Percentiles rank a stretch among this genome's conserved stretches.
These are phyloP conservation scores for Boletus insuetus DNA, from an alignment of 768 basidiomycete species.

Conservation along the genomic window DNA sequence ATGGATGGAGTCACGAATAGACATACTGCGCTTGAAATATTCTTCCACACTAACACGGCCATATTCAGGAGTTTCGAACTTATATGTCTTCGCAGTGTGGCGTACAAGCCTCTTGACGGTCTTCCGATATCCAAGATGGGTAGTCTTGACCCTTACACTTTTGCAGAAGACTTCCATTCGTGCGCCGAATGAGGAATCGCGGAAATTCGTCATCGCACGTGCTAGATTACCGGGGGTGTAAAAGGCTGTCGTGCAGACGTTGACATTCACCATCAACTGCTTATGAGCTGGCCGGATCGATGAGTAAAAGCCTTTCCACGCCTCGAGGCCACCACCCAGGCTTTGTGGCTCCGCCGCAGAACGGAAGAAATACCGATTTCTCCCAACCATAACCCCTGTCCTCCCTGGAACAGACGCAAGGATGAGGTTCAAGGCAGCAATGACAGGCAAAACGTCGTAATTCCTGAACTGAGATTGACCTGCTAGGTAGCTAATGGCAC, in stretches of 20 bases:
- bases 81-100: slow-evolving; percentile 37
- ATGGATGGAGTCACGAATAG: neutral
- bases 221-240: slow-evolving; percentile 44
- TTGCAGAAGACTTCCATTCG: slow-evolving; percentile 59
- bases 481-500: slow-evolving; percentile 39
- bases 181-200: slow-evolving; percentile 54
- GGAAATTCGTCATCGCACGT: slow-evolving; percentile 40
- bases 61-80: slow-evolving; percentile 40
- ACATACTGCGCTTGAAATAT: slow-evolving; percentile 47
- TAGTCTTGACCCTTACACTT: slow-evolving; percentile 62
- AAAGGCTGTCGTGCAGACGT: slow-evolving; percentile 50
- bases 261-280: slow-evolving; percentile 54
- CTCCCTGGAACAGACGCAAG: slow-evolving; percentile 44
- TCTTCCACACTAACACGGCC: slow-evolving; percentile 44
- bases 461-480: slow-evolving; percentile 43
- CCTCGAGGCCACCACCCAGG: slow-evolving; percentile 54
- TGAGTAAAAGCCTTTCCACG: slow-evolving; percentile 52
- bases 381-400: slow-evolving; percentile 50
- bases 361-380: slow-evolving; percentile 53
- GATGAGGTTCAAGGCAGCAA: slow-evolving; percentile 51
- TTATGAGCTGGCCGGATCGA: slow-evolving; percentile 40
- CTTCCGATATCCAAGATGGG: slow-evolving; percentile 74
- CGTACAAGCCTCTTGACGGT: slow-evolving; percentile 57
- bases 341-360: slow-evolving; percentile 25
- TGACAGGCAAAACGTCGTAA: slow-evolving; percentile 46